Conservation (phyloP, 495 filamentous ascomycete genomes). For the Pyrenopolyporus hunteri region DNA sequence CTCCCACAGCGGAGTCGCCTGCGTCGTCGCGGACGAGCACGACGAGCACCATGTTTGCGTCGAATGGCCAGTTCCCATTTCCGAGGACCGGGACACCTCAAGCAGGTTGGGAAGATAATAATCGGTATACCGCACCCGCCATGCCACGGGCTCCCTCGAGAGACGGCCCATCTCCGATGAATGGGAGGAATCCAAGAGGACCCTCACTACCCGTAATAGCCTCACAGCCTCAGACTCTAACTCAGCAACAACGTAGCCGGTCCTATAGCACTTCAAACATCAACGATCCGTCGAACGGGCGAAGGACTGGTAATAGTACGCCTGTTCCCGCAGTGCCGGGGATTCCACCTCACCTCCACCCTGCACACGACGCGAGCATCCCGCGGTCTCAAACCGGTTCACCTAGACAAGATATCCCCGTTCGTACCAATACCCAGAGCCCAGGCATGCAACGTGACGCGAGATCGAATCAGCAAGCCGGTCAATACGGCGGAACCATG, state of each 20-base stretch:
- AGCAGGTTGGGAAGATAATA: constrained; percentile 63
- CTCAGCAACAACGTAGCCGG: constrained; percentile 63
- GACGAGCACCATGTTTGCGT: constrained; percentile 63
- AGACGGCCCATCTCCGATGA: constrained; percentile 70
- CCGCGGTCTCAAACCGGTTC: constrained; percentile 60
- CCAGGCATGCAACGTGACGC: constrained; percentile 54
- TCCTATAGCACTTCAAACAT: constrained; percentile 70
- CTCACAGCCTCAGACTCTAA: constrained; percentile 56
- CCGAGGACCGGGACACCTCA: constrained; percentile 73
- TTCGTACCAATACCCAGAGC: constrained; percentile 59
- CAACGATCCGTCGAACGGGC: constrained; percentile 51
- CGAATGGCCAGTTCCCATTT: constrained; percentile 70
- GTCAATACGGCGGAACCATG: constrained; percentile 50
- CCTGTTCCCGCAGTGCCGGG: constrained; percentile 61
- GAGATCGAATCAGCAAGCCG: constrained; percentile 42
- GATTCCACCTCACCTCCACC: constrained; percentile 62
- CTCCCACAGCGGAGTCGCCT: constrained; percentile 82
- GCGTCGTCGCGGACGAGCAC: constrained; percentile 79
- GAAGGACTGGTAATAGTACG: constrained; percentile 43
- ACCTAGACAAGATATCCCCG: constrained; percentile 56
- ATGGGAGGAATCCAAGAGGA: constrained; percentile 70
- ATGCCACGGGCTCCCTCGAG: constrained; percentile 78
- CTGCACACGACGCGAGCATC: constrained; percentile 60
- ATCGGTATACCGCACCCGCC: constrained; percentile 86
- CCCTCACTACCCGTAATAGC: constrained; percentile 83